These are phyloP conservation scores for Misopates orontium DNA, from an alignment of 257 asterid genomes.

Conservation along the genomic window DNA sequence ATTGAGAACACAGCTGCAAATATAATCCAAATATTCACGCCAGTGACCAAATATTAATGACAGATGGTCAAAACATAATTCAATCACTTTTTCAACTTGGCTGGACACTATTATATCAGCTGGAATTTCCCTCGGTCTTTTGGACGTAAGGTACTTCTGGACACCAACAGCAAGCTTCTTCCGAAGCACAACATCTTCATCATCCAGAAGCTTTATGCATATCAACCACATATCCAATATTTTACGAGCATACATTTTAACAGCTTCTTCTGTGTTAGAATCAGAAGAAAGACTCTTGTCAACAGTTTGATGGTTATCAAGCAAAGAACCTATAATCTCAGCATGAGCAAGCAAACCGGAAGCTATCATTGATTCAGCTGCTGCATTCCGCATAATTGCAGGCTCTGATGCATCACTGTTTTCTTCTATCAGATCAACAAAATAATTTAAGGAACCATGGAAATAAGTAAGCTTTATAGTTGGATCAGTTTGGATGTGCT, in stretches of 20 bases:
- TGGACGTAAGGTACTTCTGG: slow-evolving; percentile 52
- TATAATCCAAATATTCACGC: slow-evolving; percentile 62
- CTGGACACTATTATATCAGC: slow-evolving; percentile 45
- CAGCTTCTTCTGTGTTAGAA: slow-evolving; percentile 41
- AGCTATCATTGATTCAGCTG: slow-evolving; percentile 84
- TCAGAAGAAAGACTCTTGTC: slow-evolving; percentile 28
- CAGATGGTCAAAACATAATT: slow-evolving; percentile 68
- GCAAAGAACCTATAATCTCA: slow-evolving; percentile 46
- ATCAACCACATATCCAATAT: slow-evolving; percentile 69
- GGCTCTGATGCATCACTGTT: slow-evolving; percentile 76
- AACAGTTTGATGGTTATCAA: slow-evolving; percentile 35
- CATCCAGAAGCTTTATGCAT: slow-evolving; percentile 84
- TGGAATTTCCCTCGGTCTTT: slow-evolving; percentile 18
- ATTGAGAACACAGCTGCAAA: slow-evolving; percentile 64
- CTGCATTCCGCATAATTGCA: slow-evolving; percentile 73
- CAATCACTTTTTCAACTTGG: slow-evolving; percentile 92
- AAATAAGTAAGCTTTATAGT: slow-evolving; percentile 37
- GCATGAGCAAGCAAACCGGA: slow-evolving; percentile 73
- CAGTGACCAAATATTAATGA: slow-evolving; percentile 67
- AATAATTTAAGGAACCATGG: slow-evolving; percentile 52
- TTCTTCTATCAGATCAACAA: slow-evolving; percentile 55
- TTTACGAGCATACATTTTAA: slow-evolving; percentile 51
- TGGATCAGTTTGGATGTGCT: slow-evolving; percentile 32
- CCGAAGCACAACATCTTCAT: slow-evolving; percentile 80
- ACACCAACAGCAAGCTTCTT: slow-evolving; percentile 69